These are phyloP conservation scores for Xanthoconium separans DNA, from an alignment of 1,284 basidiomycete genomes.

Conservation along the genomic window DNA sequence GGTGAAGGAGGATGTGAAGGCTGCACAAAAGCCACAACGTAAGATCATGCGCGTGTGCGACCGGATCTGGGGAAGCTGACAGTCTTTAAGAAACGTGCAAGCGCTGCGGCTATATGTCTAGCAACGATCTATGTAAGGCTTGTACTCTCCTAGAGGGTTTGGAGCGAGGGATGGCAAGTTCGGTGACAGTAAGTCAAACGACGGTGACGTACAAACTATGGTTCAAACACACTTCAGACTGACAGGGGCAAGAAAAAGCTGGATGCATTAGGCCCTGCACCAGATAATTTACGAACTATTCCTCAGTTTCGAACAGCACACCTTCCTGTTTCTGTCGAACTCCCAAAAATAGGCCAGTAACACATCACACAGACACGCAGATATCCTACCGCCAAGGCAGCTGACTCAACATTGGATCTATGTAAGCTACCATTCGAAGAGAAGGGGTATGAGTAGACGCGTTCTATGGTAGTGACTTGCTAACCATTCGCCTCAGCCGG, in stretches of 20 bases:
- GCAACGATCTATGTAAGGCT: constrained; percentile 91
- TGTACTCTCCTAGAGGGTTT: constrained; percentile 88
- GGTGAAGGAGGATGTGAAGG: constrained; percentile 75
- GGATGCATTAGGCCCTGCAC: constrained; percentile 56
- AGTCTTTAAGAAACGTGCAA: constrained; percentile 72
- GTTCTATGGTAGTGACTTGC: background rate
- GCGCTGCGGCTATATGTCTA: constrained; percentile 91
- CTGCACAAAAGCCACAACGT: constrained; percentile 78
- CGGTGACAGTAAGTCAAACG: constrained; percentile 58
- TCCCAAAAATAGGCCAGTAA: constrained; percentile 11
- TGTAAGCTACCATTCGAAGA: background rate
- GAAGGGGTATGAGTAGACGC: background rate
- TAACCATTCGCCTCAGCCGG: constrained; percentile 8
- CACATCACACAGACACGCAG: background rate
- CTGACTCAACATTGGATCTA: constrained; percentile 1
- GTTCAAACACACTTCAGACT: constrained; percentile 42
- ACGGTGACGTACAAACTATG: background rate
- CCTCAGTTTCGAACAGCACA: constrained; percentile 54
- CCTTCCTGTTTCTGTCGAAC: constrained; percentile 29
- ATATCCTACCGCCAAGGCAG: background rate
- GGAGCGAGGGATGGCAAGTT: constrained; percentile 76
- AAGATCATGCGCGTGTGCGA: constrained; percentile 30
- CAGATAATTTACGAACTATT: constrained; percentile 63
- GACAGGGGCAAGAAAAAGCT: constrained; percentile 63
- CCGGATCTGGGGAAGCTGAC: background rate